Conservation (phyloP, 2,329 filamentous ascomycete genomes). For the Colletotrichum sublineola region DNA sequence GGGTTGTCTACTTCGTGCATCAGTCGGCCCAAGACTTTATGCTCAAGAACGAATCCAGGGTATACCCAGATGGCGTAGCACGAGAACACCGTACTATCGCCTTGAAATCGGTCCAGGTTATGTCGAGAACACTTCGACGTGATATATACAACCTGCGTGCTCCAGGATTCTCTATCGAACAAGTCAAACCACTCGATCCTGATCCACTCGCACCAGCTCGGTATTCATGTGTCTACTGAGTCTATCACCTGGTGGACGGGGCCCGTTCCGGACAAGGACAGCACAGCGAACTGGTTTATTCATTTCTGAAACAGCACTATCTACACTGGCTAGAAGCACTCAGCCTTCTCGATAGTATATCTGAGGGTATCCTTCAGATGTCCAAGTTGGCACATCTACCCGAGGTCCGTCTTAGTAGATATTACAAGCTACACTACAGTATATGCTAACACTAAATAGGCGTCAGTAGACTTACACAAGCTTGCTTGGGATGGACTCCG, state of each 20-base stretch:
- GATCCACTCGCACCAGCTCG: background rate
- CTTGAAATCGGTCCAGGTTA: background rate
- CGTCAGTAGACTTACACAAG: background rate
- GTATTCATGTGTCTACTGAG: background rate
- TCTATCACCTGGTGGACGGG: background rate
- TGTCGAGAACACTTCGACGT: background rate
- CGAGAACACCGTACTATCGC: background rate
- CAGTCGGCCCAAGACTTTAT: background rate
- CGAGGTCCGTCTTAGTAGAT: background rate
- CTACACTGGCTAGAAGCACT: background rate
- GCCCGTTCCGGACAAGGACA: background rate
- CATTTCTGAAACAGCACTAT: background rate
- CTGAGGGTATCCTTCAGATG: background rate
- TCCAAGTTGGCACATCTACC: background rate
- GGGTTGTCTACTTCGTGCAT: background rate
- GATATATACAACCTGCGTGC: background rate
- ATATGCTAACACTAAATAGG: background rate
- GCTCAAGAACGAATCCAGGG: background rate
- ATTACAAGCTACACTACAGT: background rate
- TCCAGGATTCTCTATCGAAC: accelerated
- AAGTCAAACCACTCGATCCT: background rate
- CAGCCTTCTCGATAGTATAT: background rate
- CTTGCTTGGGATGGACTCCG: background rate
- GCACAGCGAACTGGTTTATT: background rate
- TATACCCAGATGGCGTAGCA: background rate